phyloP scores from a whole-genome alignment of 331 rosid genomes.

The Stylosanthes scabra region DNA sequence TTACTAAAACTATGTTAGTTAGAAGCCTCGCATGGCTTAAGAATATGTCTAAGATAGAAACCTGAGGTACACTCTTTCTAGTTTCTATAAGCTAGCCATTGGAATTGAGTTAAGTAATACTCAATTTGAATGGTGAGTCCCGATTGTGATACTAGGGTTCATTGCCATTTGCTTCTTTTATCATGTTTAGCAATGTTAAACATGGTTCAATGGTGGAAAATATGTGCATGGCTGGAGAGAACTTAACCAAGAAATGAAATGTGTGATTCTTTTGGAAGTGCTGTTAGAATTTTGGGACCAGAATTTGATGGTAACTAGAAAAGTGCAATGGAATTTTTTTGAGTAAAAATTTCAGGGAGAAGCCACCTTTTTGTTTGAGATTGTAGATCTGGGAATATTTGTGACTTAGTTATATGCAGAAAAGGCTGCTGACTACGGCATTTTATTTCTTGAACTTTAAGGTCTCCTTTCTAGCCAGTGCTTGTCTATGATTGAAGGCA shows the following conservation, averaged over 20 bases:
- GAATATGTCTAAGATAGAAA: too few species aligned
- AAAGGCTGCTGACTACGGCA: conserved; percentile 64
- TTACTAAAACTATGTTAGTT: too few species aligned
- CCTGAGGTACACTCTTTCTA: too few species aligned
- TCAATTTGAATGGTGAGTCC: too few species aligned
- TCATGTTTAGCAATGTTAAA: conserved; percentile 75
- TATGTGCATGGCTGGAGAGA: conserved; percentile 51
- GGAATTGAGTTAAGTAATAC: too few species aligned
- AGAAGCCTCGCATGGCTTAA: too few species aligned
- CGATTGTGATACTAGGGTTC: background rate
- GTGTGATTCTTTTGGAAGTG: conserved; percentile 72
- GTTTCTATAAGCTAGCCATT: too few species aligned
- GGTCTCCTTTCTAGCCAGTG: too few species aligned
- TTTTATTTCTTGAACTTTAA: conserved; percentile 74
- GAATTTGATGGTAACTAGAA: conserved; percentile 52
- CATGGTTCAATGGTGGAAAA: conserved; percentile 68
- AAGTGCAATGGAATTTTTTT: conserved; percentile 60
- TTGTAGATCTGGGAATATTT: conserved; percentile 65
- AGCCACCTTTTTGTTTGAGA: conserved; percentile 62
- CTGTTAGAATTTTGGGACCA: conserved; percentile 60
- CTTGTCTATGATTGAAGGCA: too few species aligned
- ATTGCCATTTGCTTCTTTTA: conserved; percentile 40
- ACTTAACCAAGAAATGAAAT: conserved; percentile 79
- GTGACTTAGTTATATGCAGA: conserved; percentile 67
- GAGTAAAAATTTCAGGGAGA: conserved; percentile 65